Conservation (phyloP, 2,329 filamentous ascomycete species). For the Penicillium italicum region DNA sequence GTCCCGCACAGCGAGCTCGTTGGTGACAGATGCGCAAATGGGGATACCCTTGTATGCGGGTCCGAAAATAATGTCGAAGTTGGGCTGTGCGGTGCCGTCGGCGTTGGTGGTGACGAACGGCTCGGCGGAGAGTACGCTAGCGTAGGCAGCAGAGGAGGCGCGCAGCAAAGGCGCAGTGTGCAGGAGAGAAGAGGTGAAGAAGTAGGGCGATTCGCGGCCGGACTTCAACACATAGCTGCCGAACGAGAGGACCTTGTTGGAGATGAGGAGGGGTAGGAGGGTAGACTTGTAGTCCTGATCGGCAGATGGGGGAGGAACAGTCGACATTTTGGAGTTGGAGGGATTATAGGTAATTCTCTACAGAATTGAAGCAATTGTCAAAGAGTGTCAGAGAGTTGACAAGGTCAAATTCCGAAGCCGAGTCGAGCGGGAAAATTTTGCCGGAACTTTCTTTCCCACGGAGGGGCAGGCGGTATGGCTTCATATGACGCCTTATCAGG, state of each 20-base stretch:
- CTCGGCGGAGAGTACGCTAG: slow-evolving; percentile 54
- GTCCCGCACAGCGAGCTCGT: slow-evolving; percentile 70
- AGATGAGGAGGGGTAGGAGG: slow-evolving; percentile 38
- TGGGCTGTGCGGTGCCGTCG: slow-evolving; percentile 41
- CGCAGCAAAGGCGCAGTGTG: slow-evolving; percentile 74
- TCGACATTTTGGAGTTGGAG: slow-evolving; percentile 23
- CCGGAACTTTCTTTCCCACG: slow-evolving; percentile 10
- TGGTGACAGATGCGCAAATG: slow-evolving; percentile 71
- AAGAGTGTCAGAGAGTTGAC: not conserved
- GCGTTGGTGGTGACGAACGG: slow-evolving; percentile 40
- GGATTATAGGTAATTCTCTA: not conserved
- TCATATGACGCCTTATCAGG: not conserved
- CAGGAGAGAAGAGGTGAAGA: slow-evolving; percentile 94
- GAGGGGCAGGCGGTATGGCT: slow-evolving; percentile 22
- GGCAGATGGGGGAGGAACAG: slow-evolving; percentile 24
- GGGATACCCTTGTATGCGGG: slow-evolving; percentile 98
- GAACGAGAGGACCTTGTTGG: slow-evolving; percentile 43
- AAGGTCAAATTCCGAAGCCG: slow-evolving; percentile 3
- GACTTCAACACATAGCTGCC: slow-evolving; percentile 74
- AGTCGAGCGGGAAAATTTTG: slow-evolving; percentile 20
- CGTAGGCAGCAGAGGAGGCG: slow-evolving; percentile 78
- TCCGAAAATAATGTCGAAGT: slow-evolving; percentile 83
- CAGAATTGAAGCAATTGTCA: not conserved
- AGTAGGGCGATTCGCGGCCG: slow-evolving; percentile 85
- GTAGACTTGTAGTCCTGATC: slow-evolving; percentile 38